phyloP scores from a whole-genome alignment of 192 early-diverging fungal species.

The Coemansia sp. region DNA sequence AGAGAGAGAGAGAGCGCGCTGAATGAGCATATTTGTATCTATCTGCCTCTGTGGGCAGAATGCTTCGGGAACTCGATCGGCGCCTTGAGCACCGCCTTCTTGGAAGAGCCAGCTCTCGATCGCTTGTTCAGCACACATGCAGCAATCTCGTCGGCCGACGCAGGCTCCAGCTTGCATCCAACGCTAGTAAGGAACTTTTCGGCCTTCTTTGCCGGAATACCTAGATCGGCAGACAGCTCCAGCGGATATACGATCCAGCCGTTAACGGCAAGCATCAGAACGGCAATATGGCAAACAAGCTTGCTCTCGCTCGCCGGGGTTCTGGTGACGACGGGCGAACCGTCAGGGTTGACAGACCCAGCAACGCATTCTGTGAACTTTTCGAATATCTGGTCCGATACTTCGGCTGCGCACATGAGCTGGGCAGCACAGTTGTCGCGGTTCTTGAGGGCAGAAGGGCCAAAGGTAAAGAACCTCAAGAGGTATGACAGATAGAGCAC shows the following conservation, averaged over 20 bases:
- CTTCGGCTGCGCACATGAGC: slow-evolving; percentile 60
- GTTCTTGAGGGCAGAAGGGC: slow-evolving; percentile 52
- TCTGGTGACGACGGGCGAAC: slow-evolving; percentile 46
- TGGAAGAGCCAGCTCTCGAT: slow-evolving; percentile 6
- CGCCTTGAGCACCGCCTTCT: slow-evolving; percentile 49
- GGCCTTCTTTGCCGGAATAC: slow-evolving; percentile 42
- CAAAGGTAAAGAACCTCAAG: slow-evolving; percentile 65
- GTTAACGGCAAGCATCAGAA: slow-evolving; percentile 68
- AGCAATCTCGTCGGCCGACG: slow-evolving; percentile 22
- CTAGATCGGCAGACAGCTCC: slow-evolving; percentile 65
- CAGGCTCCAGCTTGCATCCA: slow-evolving; percentile 52
- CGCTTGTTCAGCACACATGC: slow-evolving; percentile 18
- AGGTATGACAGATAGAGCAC: slow-evolving; percentile 77
- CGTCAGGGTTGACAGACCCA: slow-evolving; percentile 52
- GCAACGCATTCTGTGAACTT: slow-evolving; percentile 64
- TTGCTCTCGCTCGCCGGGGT: slow-evolving; percentile 70
- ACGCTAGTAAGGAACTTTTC: slow-evolving; percentile 44
- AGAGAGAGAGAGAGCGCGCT: no score
- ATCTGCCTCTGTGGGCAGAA: slow-evolving; percentile 2
- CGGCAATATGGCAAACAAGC: slow-evolving; percentile 74
- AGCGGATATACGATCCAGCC: slow-evolving; percentile 66
- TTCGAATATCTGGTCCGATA: slow-evolving; percentile 55
- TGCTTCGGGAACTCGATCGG: slow-evolving; percentile 54
- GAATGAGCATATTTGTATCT: not conserved
- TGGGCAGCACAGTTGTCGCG: slow-evolving; percentile 39